These are phyloP conservation scores for Saccharomycopsis sp. DNA, from an alignment of 805 yeast species.

Conservation along the genomic window DNA sequence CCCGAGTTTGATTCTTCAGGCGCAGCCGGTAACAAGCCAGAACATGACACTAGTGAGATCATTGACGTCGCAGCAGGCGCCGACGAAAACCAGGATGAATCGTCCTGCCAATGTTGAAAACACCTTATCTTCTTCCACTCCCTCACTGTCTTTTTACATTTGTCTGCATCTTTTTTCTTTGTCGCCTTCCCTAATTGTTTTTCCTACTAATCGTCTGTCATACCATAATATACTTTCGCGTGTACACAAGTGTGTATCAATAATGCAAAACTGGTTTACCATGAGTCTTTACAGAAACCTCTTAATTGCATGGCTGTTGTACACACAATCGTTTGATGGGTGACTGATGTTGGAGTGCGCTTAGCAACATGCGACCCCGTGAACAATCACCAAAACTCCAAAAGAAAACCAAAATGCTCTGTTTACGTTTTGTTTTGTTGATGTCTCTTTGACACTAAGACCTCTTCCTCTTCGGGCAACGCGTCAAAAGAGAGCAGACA, in stretches of 20 bases:
- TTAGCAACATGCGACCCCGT: not conserved
- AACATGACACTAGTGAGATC: conserved; percentile 32
- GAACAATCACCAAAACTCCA: not conserved
- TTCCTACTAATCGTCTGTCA: not conserved
- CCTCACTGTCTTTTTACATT: too few species aligned
- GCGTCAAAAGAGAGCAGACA: not conserved
- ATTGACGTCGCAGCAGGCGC: conserved; percentile 38
- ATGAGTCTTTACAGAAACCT: too few species aligned
- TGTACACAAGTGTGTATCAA: too few species aligned
- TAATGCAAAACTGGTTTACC: too few species aligned
- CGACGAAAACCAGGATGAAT: conserved; percentile 29
- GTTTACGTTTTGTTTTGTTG: not conserved
- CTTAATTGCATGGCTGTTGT: too few species aligned
- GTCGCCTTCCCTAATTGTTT: not conserved
- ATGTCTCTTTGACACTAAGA: not conserved
- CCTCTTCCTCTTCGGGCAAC: not conserved
- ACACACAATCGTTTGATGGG: too few species aligned
- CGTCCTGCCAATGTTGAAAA: conserved; percentile 35
- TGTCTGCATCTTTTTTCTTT: not conserved
- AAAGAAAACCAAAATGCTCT: not conserved
- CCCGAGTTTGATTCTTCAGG: conserved; percentile 65
- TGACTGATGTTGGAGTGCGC: too few species aligned
- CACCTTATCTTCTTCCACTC: conserved; percentile 6
- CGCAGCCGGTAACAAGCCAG: conserved; percentile 24
- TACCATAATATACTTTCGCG: not conserved